Percentiles rank a stretch among this genome's conserved stretches.
These are phyloP conservation scores for Vitellaria paradoxa DNA, from an alignment of 179 eudicot genomes.

Conservation along the genomic window DNA sequence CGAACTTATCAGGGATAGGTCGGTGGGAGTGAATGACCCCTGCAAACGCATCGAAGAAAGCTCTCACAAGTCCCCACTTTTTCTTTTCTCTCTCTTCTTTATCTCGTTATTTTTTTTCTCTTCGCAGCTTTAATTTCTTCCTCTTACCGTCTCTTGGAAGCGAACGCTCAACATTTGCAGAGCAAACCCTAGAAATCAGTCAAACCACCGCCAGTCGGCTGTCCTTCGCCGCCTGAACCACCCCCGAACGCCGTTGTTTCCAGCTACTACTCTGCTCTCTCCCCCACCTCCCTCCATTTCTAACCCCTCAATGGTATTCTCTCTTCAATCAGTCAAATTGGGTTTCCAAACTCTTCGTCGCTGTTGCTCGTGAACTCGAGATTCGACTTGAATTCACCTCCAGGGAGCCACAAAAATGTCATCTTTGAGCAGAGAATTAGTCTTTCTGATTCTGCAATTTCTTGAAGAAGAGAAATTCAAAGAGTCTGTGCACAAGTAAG, in stretches of 20 bases:
- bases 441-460: conserved; percentile 75
- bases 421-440: conserved; percentile 79
- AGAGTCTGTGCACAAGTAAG: conserved; percentile 72
- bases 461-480: conserved; percentile 23
- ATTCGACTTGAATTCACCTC: neutral
- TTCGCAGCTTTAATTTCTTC: conserved; percentile 17
- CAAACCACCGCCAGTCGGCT: neutral
- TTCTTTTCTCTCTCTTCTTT: neutral
- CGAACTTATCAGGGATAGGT: conserved; percentile 16
- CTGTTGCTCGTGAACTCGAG: conserved; percentile 5
- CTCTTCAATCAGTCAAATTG: neutral
- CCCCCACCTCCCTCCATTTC: no score
- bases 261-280: no score
- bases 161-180: neutral
- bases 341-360: conserved; percentile 16
- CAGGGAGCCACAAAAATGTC: conserved; percentile 39
- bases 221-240: no score
- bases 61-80: conserved; percentile 14
- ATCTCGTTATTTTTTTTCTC: conserved; percentile 11
- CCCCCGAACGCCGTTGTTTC: no score
- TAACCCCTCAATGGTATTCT: no score
- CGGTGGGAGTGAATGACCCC: neutral
- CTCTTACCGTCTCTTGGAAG: neutral
- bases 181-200: conserved; percentile 44
- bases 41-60: conserved; percentile 21